A percentile compares a stretch with the other conserved stretches of the same genome.
These are phyloP conservation scores for Camillea tinctor DNA, from an alignment of 2,329 filamentous ascomycete species.

Conservation along the genomic window DNA sequence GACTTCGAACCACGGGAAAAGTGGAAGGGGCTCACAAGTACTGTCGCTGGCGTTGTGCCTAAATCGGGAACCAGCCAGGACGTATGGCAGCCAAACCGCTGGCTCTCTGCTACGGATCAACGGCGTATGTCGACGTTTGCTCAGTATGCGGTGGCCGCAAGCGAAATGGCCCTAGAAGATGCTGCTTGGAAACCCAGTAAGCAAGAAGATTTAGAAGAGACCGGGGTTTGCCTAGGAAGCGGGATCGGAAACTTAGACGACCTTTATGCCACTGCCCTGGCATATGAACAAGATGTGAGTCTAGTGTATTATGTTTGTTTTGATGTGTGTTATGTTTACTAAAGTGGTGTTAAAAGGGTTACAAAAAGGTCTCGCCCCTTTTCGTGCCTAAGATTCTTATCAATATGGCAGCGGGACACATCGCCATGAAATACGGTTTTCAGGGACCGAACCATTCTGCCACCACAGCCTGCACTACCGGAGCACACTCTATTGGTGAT, in stretches of 20 bases:
- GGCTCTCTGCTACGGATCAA: constrained; percentile 53
- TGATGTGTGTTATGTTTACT: constrained; percentile 2
- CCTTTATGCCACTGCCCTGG: constrained; percentile 78
- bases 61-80: constrained; percentile 42
- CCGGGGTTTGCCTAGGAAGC: constrained; percentile 89
- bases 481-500: constrained; percentile 91
- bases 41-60: constrained; percentile 81
- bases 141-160: constrained; percentile 85
- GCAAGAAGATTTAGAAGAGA: constrained; percentile 66
- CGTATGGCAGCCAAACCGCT: constrained; percentile 52
- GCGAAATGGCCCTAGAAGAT: constrained; percentile 82
- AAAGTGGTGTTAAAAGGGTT: constrained; percentile 59
- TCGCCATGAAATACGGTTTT: constrained; percentile 90
- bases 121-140: constrained; percentile 88
- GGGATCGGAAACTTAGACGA: constrained; percentile 94
- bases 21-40: constrained; percentile 77
- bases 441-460: constrained; percentile 88
- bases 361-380: constrained; percentile 86
- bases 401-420: constrained; percentile 91
- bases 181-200: constrained; percentile 69
- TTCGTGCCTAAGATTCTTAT: constrained; percentile 93
- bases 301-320: neutral
- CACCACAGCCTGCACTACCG: constrained; percentile 94
- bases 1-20: constrained; percentile 51
- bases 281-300: constrained; percentile 69